Evolutionary conservation across 257 asterid species (phyloP).

Genomic region (Haberlea rhodopensis): DNA sequence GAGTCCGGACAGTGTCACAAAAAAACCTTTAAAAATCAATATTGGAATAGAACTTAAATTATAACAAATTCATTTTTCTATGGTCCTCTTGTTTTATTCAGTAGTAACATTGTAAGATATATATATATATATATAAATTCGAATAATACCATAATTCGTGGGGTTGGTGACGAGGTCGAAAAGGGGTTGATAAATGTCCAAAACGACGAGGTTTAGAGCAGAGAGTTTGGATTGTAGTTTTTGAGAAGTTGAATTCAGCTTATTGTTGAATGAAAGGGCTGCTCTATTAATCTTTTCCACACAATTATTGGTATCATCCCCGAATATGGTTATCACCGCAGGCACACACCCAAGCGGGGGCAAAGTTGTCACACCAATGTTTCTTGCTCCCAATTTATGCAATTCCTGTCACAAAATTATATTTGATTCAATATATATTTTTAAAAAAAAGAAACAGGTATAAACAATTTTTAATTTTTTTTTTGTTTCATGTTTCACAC

Average conservation of each 20-base stretch:
- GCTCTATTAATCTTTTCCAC: conserved; percentile 58
- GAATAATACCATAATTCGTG: conserved; percentile 49
- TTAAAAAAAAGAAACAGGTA: too few relatives aligned
- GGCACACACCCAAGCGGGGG: conserved; percentile 89
- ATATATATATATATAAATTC: background rate
- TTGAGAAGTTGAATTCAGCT: conserved; percentile 64
- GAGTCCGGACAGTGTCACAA: too few relatives aligned
- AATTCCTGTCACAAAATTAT: conserved; percentile 31
- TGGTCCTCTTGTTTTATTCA: too few relatives aligned
- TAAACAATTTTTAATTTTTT: too few relatives aligned
- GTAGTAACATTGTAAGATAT: too few relatives aligned
- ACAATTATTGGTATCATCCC: conserved; percentile 64
- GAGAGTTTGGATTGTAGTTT: conserved; percentile 47
- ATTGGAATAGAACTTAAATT: too few relatives aligned
- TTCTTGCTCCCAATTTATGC: conserved; percentile 74
- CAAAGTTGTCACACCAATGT: conserved; percentile 80
- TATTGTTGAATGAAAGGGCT: conserved; percentile 67
- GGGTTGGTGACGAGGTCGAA: conserved; percentile 63
- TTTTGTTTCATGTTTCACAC: too few relatives aligned
- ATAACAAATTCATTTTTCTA: too few relatives aligned
- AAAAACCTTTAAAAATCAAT: too few relatives aligned
- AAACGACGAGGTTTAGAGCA: conserved; percentile 60
- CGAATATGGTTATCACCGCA: conserved; percentile 71
- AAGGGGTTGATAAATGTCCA: conserved; percentile 74
- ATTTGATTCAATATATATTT: too few relatives aligned